Evolutionary conservation across 768 basidiomycete genomes (phyloP).

Genomic region (Panellus pusillus): DNA sequence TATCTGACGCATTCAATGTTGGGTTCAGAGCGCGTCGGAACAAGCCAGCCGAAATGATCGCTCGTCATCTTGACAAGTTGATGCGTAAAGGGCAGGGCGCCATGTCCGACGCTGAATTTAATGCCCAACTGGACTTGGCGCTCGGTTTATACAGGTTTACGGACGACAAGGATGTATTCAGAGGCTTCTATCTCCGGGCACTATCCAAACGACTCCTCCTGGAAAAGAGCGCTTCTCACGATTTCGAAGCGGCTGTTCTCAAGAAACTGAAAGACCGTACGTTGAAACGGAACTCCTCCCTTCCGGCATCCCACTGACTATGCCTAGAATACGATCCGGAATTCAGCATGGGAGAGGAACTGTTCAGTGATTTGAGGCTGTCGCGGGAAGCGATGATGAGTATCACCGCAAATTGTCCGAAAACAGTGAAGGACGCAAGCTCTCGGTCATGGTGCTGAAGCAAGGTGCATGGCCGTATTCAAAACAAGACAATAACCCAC

Average conservation of each 20-base stretch:
- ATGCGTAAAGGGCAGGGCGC: slow-evolving; percentile 86
- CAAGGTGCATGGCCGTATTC: slow-evolving; percentile 87
- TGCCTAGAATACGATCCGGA: slow-evolving; percentile 87
- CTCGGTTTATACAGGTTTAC: slow-evolving; percentile 82
- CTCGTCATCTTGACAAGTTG: slow-evolving; percentile 82
- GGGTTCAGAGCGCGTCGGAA: slow-evolving; percentile 77
- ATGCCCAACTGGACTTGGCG: slow-evolving; percentile 59
- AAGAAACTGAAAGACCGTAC: slow-evolving; percentile 80
- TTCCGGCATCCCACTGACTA: slow-evolving; percentile 1
- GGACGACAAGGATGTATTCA: slow-evolving; percentile 92
- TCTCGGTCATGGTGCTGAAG: slow-evolving; percentile 83
- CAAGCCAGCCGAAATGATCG: slow-evolving; percentile 92
- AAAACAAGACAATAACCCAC: slow-evolving; percentile 47
- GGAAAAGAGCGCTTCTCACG: slow-evolving; percentile 82
- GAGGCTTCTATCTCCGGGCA: slow-evolving; percentile 87
- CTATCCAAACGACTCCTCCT: slow-evolving; percentile 85
- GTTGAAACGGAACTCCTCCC: slow-evolving; percentile 16
- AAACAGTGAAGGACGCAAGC: slow-evolving; percentile 43
- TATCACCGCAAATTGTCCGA: slow-evolving; percentile 50
- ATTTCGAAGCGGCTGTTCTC: slow-evolving; percentile 82
- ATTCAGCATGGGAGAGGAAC: slow-evolving; percentile 90
- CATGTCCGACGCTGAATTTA: slow-evolving; percentile 62
- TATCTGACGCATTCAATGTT: slow-evolving; percentile 66
- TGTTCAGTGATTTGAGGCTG: slow-evolving; percentile 89
- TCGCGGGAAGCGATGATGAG: slow-evolving; percentile 74